Conservation (phyloP, 345 rosid species). For the Mercurialis annua region DNA sequence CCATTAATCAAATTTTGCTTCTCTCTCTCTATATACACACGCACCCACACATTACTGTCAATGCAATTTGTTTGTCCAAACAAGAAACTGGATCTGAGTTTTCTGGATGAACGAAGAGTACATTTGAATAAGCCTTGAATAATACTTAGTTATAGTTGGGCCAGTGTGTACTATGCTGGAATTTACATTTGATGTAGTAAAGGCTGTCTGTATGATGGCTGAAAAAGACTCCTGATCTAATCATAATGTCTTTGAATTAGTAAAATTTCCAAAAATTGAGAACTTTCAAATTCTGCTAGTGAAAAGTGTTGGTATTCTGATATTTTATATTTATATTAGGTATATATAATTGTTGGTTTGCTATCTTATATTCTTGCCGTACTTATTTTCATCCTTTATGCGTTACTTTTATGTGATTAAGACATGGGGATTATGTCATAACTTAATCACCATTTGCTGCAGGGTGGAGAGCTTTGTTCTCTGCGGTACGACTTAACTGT, state of each 20-base stretch:
- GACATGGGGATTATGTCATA: neutral
- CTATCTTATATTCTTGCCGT: neutral
- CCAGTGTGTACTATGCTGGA: neutral
- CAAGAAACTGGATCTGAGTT: neutral
- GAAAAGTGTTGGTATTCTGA: neutral
- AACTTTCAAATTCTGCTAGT: neutral
- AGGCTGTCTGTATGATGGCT: neutral
- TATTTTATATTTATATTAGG: neutral
- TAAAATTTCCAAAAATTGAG: neutral
- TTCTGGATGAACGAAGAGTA: neutral
- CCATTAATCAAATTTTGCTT: neutral
- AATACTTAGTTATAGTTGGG: no score
- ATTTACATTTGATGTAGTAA: neutral
- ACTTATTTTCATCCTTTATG: neutral
- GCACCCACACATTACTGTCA: neutral
- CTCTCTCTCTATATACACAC: neutral
- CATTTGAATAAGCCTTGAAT: neutral
- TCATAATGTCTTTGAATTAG: neutral
- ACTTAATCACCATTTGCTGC: constrained; percentile 13
- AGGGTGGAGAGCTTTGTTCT: constrained; percentile 98
- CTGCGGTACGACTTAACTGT: constrained; percentile 89
- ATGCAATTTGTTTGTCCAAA: neutral
- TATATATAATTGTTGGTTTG: neutral
- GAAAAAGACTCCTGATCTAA: neutral
- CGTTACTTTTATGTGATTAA: neutral